Evolutionary conservation across 306 rosid species (phyloP).

Genomic region (Pyrus communis): DNA sequence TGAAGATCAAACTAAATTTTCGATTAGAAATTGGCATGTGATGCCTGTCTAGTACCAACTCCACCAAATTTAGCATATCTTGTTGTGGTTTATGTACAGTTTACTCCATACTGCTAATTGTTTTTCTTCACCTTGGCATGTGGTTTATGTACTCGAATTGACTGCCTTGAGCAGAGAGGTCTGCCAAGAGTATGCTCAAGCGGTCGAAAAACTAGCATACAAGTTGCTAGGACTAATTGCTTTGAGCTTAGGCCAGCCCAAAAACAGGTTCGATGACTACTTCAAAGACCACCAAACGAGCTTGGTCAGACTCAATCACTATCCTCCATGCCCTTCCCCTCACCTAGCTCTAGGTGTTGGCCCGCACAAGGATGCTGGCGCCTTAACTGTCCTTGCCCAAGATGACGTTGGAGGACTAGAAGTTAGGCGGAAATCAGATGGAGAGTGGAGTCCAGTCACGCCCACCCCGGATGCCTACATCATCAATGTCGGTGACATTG

Average conservation of each 20-base stretch:
- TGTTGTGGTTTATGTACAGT: too few species aligned
- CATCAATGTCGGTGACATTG: constrained; percentile 61
- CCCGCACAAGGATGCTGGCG: constrained; percentile 75
- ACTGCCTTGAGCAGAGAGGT: constrained; percentile 36
- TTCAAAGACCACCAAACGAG: constrained; percentile 61
- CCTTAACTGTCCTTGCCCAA: constrained; percentile 63
- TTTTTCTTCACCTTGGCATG: neutral
- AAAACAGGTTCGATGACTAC: constrained; percentile 32
- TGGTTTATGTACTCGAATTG: neutral
- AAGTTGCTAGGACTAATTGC: constrained; percentile 52
- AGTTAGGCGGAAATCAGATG: constrained; percentile 53
- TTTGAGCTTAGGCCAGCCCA: constrained; percentile 46
- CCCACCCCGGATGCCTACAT: constrained; percentile 57
- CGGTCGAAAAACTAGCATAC: constrained; percentile 53
- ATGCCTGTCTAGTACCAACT: neutral
- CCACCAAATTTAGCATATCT: neutral
- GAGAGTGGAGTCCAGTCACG: constrained; percentile 61
- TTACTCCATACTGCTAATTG: neutral
- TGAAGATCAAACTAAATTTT: neutral
- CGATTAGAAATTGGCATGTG: neutral
- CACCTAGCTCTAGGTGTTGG: constrained; percentile 78
- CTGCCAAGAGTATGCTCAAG: constrained; percentile 46
- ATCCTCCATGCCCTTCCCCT: constrained; percentile 73
- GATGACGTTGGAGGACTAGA: constrained; percentile 70
- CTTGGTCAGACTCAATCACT: constrained; percentile 48